A percentile compares a stretch with the other conserved stretches of the same genome.
Evolutionary conservation across 768 basidiomycete species (phyloP).

Genomic region (Candolleomyces efflorescens): DNA sequence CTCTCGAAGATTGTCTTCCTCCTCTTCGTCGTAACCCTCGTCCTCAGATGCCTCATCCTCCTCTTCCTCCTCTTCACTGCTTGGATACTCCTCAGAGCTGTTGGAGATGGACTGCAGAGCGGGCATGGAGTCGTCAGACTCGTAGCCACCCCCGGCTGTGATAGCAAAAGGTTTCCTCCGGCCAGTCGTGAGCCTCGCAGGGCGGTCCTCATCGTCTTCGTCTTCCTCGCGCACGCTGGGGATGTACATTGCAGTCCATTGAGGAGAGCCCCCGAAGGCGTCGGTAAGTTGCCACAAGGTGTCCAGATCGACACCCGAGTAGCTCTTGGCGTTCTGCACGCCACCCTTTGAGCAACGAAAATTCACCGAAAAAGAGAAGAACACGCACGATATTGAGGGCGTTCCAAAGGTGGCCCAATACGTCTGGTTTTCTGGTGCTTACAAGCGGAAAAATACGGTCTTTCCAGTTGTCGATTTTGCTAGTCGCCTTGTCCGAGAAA

Average conservation of each 20-base stretch:
- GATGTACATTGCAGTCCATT: constrained; percentile 49
- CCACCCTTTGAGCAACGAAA: background rate
- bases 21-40: constrained; percentile 52
- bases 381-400: constrained; percentile 51
- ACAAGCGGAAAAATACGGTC: constrained; percentile 56
- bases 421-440: constrained; percentile 42
- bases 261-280: constrained; percentile 47
- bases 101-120: constrained; percentile 63
- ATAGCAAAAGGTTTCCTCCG: constrained; percentile 46
- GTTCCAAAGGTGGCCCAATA: constrained; percentile 64
- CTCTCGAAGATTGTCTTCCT: constrained; percentile 62
- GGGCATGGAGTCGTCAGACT: constrained; percentile 59
- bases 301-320: constrained; percentile 54
- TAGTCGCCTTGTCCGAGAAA: constrained; percentile 54
- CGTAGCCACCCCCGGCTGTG: constrained; percentile 41
- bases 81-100: constrained; percentile 43
- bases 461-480: constrained; percentile 45
- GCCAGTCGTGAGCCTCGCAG: constrained; percentile 16
- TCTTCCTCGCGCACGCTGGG: constrained; percentile 23
- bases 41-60: constrained; percentile 31
- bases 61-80: constrained; percentile 33
- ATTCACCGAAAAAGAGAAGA: background rate
- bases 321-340: constrained; percentile 52
- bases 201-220: background rate
- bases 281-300: constrained; percentile 59